Conservation (phyloP, 306 rosid species). For the Ormosia emarginata region DNA sequence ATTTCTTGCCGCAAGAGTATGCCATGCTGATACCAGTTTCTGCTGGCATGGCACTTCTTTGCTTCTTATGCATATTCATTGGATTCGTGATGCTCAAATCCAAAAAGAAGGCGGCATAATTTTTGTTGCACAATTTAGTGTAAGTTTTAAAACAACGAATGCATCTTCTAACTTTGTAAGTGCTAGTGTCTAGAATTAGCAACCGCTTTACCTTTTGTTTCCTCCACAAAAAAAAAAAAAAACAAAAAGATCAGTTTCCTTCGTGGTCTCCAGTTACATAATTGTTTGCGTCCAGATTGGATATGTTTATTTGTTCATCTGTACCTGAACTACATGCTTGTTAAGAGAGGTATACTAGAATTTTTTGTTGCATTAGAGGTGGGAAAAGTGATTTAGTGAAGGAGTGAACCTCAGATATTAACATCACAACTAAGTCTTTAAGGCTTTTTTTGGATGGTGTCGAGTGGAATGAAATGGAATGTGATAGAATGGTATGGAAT, state of each 20-base stretch:
- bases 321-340: neutral
- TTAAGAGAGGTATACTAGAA: neutral
- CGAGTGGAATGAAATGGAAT: too few species aligned
- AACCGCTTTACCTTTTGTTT: neutral
- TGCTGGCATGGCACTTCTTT: constrained; percentile 69
- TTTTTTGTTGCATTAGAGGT: neutral
- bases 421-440: too few species aligned
- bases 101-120: constrained; percentile 78
- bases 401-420: neutral
- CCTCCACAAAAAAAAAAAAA: too few species aligned
- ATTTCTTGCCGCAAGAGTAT: constrained; percentile 86
- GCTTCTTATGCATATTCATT: constrained; percentile 69
- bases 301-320: neutral
- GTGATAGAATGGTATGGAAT: too few species aligned
- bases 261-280: neutral
- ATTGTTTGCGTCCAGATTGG: neutral
- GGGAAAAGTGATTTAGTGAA: neutral
- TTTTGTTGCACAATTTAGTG: neutral
- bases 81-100: constrained; percentile 94
- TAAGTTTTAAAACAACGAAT: neutral
- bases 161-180: neutral
- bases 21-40: constrained; percentile 81
- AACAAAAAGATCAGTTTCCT: neutral
- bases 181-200: neutral
- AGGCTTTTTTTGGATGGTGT: neutral